Evolutionary conservation across 2,329 filamentous ascomycete species (phyloP).

Genomic region (Pseudogymnoascus sp.): DNA sequence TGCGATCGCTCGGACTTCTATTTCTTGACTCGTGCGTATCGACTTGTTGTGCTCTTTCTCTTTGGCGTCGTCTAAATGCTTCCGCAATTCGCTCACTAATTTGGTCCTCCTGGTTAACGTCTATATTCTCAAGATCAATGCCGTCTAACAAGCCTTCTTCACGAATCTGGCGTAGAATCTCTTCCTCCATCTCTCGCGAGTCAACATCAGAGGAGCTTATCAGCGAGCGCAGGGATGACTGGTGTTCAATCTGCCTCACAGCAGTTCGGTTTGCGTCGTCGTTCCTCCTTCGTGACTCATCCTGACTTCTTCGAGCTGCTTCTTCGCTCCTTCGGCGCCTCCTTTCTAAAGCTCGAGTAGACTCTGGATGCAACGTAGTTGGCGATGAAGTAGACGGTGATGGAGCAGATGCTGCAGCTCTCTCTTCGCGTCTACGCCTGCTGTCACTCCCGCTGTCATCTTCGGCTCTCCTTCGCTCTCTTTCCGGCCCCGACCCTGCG

Average conservation of each 20-base stretch:
- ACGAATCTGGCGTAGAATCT: conserved; percentile 82
- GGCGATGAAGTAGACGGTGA: not conserved
- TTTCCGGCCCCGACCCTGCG: conserved; percentile 17
- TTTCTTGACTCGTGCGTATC: conserved; percentile 33
- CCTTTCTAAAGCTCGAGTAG: conserved; percentile 24
- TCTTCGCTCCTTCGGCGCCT: conserved; percentile 20
- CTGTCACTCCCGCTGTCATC: conserved; percentile 14
- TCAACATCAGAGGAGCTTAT: conserved; percentile 74
- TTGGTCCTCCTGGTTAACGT: conserved; percentile 77
- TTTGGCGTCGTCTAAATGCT: conserved; percentile 72
- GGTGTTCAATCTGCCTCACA: conserved; percentile 68
- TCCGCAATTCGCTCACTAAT: conserved; percentile 86
- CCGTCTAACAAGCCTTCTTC: conserved; percentile 83
- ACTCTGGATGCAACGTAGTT: conserved; percentile 23
- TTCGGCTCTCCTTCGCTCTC: conserved; percentile 15
- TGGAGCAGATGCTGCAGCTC: not conserved
- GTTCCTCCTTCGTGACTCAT: conserved; percentile 21
- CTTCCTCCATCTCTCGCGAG: conserved; percentile 71
- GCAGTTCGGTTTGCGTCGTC: conserved; percentile 23
- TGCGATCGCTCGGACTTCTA: conserved; percentile 34
- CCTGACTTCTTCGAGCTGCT: conserved; percentile 22
- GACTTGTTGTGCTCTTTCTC: conserved; percentile 45
- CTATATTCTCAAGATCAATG: conserved; percentile 81
- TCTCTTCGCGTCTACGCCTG: conserved; percentile 26
- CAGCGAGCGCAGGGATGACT: conserved; percentile 78